A percentile compares a stretch with the other conserved stretches of the same genome.
phyloP scores from a whole-genome alignment of 768 basidiomycete species.

The Leucocoprinus leucothites region DNA sequence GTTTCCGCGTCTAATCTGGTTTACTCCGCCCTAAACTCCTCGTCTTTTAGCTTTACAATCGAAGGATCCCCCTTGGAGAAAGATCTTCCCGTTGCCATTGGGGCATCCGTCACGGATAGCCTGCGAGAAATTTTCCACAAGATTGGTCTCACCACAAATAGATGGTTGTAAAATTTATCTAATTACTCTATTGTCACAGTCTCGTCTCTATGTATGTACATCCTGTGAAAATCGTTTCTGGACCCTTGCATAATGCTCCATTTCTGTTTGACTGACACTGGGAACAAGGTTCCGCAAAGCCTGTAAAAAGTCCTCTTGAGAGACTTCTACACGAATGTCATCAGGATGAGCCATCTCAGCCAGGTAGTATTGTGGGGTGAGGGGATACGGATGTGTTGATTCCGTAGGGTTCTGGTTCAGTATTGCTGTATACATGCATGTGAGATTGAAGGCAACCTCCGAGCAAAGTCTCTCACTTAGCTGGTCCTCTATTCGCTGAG shows the following conservation, averaged over 20 bases:
- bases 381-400: slow-evolving; percentile 50
- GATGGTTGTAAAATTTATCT: slow-evolving; percentile 15
- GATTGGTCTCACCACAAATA: slow-evolving; percentile 41
- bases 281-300: slow-evolving; percentile 74
- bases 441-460: not conserved
- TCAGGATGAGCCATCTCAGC: slow-evolving; percentile 67
- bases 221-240: slow-evolving; percentile 62
- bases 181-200: slow-evolving; percentile 56
- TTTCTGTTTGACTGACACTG: slow-evolving; percentile 81
- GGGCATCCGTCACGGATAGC: slow-evolving; percentile 42
- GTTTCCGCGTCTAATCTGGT: slow-evolving; percentile 16
- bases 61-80: slow-evolving; percentile 45
- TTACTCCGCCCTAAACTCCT: not conserved
- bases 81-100: slow-evolving; percentile 37
- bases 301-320: slow-evolving; percentile 66
- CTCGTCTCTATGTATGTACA: not conserved
- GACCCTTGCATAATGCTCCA: slow-evolving; percentile 77
- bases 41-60: slow-evolving; percentile 38
- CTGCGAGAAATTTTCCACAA: slow-evolving; percentile 54
- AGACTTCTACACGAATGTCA: slow-evolving; percentile 77
- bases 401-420: slow-evolving; percentile 46
- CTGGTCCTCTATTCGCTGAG: slow-evolving; percentile 69
- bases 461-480: slow-evolving; percentile 47
- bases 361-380: slow-evolving; percentile 89
- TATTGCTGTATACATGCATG: slow-evolving; percentile 24